Conservation (phyloP, 345 rosid genomes). For the Clausena lansium region DNA sequence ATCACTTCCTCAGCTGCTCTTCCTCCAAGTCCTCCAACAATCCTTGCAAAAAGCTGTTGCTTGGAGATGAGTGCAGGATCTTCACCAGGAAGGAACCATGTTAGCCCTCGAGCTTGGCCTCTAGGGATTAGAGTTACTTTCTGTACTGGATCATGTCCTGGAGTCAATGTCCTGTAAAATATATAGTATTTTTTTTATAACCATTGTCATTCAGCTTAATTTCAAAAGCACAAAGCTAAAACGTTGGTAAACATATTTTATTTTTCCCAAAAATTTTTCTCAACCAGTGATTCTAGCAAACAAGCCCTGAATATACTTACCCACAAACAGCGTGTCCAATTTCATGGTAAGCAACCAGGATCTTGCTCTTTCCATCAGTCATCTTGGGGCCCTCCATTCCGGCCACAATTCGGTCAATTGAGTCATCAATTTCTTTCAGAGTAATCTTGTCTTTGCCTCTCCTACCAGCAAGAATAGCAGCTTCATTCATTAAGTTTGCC, state of each 20-base stretch:
- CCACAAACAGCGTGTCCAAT: slow-evolving; percentile 70
- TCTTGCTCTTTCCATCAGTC: slow-evolving; percentile 70
- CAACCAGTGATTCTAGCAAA: background rate
- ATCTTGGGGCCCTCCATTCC: slow-evolving; percentile 81
- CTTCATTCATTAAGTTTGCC: slow-evolving; percentile 81
- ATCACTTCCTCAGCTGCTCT: slow-evolving; percentile 69
- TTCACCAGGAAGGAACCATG: slow-evolving; percentile 70
- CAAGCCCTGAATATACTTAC: slow-evolving; percentile 32
- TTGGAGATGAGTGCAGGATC: slow-evolving; percentile 57
- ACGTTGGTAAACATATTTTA: background rate
- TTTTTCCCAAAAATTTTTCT: background rate
- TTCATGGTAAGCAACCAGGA: slow-evolving; percentile 71
- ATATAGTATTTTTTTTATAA: background rate
- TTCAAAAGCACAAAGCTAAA: too few species aligned
- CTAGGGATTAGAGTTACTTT: slow-evolving; percentile 65
- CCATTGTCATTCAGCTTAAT: too few species aligned
- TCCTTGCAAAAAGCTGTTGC: slow-evolving; percentile 61
- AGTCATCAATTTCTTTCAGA: slow-evolving; percentile 59
- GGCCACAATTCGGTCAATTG: slow-evolving; percentile 65
- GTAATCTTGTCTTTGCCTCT: slow-evolving; percentile 62
- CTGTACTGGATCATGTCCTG: slow-evolving; percentile 72
- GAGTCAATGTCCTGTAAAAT: slow-evolving; percentile 48
- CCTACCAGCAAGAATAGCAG: slow-evolving; percentile 72
- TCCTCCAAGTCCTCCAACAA: slow-evolving; percentile 78
- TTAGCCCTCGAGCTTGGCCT: slow-evolving; percentile 85